phyloP scores from a whole-genome alignment of 352 stramenopile genomes.

The Pythium sukuiense region DNA sequence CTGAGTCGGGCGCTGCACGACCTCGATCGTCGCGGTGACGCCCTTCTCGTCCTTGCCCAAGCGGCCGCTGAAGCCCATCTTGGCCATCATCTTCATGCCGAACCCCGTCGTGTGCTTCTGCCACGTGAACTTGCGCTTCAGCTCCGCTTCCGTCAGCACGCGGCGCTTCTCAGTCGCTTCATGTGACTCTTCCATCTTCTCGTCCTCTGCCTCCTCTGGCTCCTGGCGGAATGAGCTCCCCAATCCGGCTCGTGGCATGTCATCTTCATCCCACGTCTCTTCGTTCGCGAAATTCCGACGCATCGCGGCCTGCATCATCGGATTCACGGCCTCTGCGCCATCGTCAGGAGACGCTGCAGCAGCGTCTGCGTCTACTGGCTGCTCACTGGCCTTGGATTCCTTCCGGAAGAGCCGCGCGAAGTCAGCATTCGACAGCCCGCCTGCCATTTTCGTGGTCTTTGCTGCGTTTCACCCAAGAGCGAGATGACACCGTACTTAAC shows the following conservation, averaged over 20 bases:
- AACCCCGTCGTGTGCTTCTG: slow-evolving; percentile 97
- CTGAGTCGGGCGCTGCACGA: slow-evolving; percentile 90
- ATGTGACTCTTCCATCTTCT: slow-evolving; percentile 18
- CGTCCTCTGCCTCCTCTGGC: slow-evolving; percentile 8
- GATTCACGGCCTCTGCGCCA: slow-evolving; percentile 19
- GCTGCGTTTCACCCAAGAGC: not conserved
- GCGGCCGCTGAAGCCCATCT: slow-evolving; percentile 95
- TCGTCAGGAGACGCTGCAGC: slow-evolving; percentile 11
- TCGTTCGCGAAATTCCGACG: slow-evolving; percentile 27
- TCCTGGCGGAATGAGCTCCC: slow-evolving; percentile 8
- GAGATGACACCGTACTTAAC: slow-evolving; percentile 1
- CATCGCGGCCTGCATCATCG: slow-evolving; percentile 31
- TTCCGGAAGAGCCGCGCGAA: slow-evolving; percentile 76
- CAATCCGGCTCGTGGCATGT: slow-evolving; percentile 11
- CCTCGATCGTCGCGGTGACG: slow-evolving; percentile 92
- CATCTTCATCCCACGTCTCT: slow-evolving; percentile 27
- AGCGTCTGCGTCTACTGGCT: not conserved
- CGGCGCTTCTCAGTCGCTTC: slow-evolving; percentile 10
- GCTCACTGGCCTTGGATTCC: slow-evolving; percentile 14
- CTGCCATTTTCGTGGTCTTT: slow-evolving; percentile 9
- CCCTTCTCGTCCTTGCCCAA: slow-evolving; percentile 92
- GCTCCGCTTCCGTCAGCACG: slow-evolving; percentile 20
- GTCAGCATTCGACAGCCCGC: slow-evolving; percentile 67
- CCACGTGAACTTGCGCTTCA: slow-evolving; percentile 68
- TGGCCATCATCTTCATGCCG: slow-evolving; percentile 93